phyloP scores from a whole-genome alignment of 1,139 yeast genomes.

The Nakaseomyces sp. region DNA sequence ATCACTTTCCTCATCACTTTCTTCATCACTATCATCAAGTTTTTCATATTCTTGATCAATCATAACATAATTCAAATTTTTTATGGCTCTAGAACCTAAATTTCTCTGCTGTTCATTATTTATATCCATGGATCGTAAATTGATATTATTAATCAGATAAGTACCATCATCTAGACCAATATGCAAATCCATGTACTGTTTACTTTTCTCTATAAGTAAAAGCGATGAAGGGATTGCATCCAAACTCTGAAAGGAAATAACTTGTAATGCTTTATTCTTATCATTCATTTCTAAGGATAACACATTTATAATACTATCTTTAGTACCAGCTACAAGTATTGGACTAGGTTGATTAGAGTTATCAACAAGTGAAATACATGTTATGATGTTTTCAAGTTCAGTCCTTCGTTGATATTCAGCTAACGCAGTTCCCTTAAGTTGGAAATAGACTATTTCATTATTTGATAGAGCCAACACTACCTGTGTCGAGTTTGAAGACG shows the following conservation, averaged over 20 bases:
- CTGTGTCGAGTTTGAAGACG: constrained; percentile 60
- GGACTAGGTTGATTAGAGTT: constrained; percentile 40
- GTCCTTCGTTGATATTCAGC: constrained; percentile 60
- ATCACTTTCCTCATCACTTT: constrained; percentile 9
- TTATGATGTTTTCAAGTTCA: constrained; percentile 47
- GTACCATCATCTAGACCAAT: constrained; percentile 80
- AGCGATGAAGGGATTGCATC: constrained; percentile 47
- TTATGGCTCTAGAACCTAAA: neutral
- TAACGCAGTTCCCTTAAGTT: constrained; percentile 46
- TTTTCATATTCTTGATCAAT: constrained; percentile 6
- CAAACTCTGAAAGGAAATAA: constrained; percentile 58
- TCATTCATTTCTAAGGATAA: constrained; percentile 45
- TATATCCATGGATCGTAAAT: constrained; percentile 28
- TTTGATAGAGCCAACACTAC: constrained; percentile 64
- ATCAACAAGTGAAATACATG: constrained; percentile 45
- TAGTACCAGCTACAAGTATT: constrained; percentile 60
- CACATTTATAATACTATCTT: constrained; percentile 63
- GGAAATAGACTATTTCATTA: constrained; percentile 74
- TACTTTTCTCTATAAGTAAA: constrained; percentile 30
- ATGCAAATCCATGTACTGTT: constrained; percentile 41
- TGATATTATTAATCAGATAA: constrained; percentile 56
- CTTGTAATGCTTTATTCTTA: constrained; percentile 53
- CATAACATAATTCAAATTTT: constrained; percentile 1
- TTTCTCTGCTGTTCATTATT: constrained; percentile 28
- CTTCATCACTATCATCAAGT: constrained; percentile 7